phyloP scores from a whole-genome alignment of 768 basidiomycete genomes.

The Lactarius pseudohatsudake region DNA sequence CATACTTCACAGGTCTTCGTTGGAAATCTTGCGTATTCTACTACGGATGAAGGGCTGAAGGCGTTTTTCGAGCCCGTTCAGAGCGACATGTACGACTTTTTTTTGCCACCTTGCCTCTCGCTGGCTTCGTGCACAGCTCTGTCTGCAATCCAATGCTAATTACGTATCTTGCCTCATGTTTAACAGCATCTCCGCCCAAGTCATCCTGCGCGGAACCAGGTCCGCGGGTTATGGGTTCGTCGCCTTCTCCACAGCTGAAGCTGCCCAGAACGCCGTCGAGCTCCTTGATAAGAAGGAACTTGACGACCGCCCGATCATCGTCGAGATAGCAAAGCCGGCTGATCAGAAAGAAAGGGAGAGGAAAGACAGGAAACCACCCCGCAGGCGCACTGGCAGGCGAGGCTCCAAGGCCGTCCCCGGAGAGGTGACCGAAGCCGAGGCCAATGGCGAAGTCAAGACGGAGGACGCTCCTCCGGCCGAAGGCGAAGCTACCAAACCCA shows the following conservation, averaged over 20 bases:
- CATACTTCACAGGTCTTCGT: constrained; percentile 71
- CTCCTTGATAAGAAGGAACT: constrained; percentile 85
- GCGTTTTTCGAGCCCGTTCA: constrained; percentile 87
- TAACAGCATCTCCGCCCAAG: constrained; percentile 72
- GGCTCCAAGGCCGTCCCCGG: constrained; percentile 85
- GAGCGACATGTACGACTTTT: constrained; percentile 75
- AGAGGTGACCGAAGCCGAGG: constrained; percentile 88
- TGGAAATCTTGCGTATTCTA: constrained; percentile 93
- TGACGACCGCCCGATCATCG: constrained; percentile 83
- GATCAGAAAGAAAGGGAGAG: constrained; percentile 84
- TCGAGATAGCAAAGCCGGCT: constrained; percentile 90
- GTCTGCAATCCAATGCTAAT: constrained; percentile 23
- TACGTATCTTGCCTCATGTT: constrained; percentile 25
- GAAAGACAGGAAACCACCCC: constrained; percentile 68
- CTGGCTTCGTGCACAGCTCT: constrained; percentile 27
- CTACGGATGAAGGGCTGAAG: constrained; percentile 93
- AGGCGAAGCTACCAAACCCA: constrained; percentile 61
- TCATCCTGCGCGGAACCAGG: constrained; percentile 82
- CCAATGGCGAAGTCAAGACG: constrained; percentile 68
- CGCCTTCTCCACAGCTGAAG: constrained; percentile 74
- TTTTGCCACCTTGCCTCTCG: background rate
- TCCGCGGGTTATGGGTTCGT: constrained; percentile 95
- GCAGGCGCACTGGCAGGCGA: constrained; percentile 78
- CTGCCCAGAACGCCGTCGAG: constrained; percentile 84
- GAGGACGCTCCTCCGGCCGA: constrained; percentile 53